These are phyloP conservation scores for Metarhizium brunneum DNA, from an alignment of 2,329 filamentous ascomycete species.

Conservation along the genomic window DNA sequence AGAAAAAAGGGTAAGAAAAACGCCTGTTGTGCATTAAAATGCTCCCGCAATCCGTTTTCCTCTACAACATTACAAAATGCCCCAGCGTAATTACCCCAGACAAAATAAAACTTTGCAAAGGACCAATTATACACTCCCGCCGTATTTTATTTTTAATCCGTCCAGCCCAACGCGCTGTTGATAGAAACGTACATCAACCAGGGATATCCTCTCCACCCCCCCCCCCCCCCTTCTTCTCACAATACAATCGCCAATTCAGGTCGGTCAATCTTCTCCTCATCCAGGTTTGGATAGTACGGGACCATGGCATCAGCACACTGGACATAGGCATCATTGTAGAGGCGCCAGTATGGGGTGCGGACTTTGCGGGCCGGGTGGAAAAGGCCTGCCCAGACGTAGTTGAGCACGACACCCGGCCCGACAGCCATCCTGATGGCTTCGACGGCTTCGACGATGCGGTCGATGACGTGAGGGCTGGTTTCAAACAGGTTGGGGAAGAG, in stretches of 20 bases:
- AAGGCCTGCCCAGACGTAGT: slow-evolving; percentile 95
- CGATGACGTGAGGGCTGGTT: slow-evolving; percentile 95
- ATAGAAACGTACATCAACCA: not conserved
- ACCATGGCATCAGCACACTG: slow-evolving; percentile 90
- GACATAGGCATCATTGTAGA: slow-evolving; percentile 97
- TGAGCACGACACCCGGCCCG: slow-evolving; percentile 85
- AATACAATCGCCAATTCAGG: slow-evolving; percentile 77
- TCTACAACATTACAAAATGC: not conserved
- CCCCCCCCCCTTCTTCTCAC: slow-evolving; percentile 31
- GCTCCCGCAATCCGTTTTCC: not conserved
- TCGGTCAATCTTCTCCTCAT: slow-evolving; percentile 69
- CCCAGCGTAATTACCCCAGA: not conserved
- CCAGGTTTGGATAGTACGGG: slow-evolving; percentile 85
- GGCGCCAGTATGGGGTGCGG: slow-evolving; percentile 84
- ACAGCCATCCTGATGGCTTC: slow-evolving; percentile 92
- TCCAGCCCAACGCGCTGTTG: not conserved
- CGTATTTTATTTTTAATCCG: not conserved
- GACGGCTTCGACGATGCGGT: slow-evolving; percentile 94
- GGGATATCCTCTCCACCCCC: not conserved
- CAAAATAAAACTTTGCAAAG: not conserved
- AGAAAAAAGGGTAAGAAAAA: not conserved
- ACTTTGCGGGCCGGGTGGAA: slow-evolving; percentile 98
- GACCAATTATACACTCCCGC: not conserved
- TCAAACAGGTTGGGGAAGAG: slow-evolving; percentile 97
- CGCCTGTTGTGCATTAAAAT: not conserved